Conservation (phyloP, 2,329 filamentous ascomycete species). For the Fusarium poae region DNA sequence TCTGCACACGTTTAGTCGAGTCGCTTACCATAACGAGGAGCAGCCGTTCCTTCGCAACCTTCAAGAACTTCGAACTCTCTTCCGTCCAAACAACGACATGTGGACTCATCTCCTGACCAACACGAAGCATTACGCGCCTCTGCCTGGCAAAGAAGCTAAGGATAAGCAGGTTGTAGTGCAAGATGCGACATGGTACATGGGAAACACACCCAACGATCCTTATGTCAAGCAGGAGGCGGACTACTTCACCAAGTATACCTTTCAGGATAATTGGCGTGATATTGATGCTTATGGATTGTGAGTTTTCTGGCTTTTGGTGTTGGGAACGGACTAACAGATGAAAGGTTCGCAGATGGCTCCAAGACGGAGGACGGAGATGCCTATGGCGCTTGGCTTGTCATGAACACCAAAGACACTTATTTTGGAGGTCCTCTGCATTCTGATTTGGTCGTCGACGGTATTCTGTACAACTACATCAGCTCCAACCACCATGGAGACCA, state of each 20-base stretch:
- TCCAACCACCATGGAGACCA: conserved; percentile 74
- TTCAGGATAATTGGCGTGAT: conserved; percentile 69
- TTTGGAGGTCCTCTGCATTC: conserved; percentile 73
- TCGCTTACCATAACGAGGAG: conserved; percentile 70
- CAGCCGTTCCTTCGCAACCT: conserved; percentile 68
- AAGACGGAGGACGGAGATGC: conserved; percentile 63
- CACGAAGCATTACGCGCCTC: conserved; percentile 65
- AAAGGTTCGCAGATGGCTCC: conserved; percentile 53
- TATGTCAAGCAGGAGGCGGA: conserved; percentile 69
- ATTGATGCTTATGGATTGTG: conserved; percentile 68
- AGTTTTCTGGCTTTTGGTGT: background rate
- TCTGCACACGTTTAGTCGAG: conserved; percentile 70
- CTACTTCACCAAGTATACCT: conserved; percentile 77
- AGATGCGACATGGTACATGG: conserved; percentile 73
- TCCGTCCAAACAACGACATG: conserved; percentile 69
- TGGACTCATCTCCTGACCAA: conserved; percentile 75
- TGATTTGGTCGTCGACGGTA: conserved; percentile 73
- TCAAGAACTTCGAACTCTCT: conserved; percentile 72
- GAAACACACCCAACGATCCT: conserved; percentile 64
- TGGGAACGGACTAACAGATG: conserved; percentile 9
- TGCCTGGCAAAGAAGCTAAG: conserved; percentile 53
- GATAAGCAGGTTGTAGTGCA: conserved; percentile 65
- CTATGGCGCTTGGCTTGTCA: conserved; percentile 73
- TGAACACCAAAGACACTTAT: conserved; percentile 74
- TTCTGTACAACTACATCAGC: conserved; percentile 73